Percentiles rank a stretch among this genome's conserved stretches.
These are phyloP conservation scores for Pneumocystis wakefieldiae DNA, from an alignment of 1,139 yeast species.

Conservation along the genomic window DNA sequence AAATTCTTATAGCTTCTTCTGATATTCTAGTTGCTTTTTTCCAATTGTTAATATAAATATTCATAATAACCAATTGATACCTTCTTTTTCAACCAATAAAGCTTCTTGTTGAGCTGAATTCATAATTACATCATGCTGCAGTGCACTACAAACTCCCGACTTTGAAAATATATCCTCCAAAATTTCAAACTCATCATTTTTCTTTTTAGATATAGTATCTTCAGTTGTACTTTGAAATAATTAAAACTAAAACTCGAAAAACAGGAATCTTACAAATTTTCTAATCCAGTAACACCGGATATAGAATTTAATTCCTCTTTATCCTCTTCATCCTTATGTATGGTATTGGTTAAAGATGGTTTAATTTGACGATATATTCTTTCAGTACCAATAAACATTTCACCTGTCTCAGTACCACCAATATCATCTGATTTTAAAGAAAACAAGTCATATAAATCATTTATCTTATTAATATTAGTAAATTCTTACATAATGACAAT, in stretches of 20 bases:
- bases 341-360: slow-evolving; percentile 14
- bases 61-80: slow-evolving; percentile 1
- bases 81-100: slow-evolving; percentile 49
- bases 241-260: background rate
- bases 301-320: slow-evolving; percentile 14
- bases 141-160: slow-evolving; percentile 59
- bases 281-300: slow-evolving; percentile 33
- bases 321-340: slow-evolving; percentile 17
- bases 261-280: slow-evolving; percentile 29
- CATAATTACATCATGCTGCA: slow-evolving; percentile 67
- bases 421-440: slow-evolving; percentile 61
- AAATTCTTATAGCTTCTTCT: slow-evolving; percentile 55
- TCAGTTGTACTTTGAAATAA: slow-evolving; percentile 5
- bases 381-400: slow-evolving; percentile 44
- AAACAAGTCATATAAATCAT: slow-evolving; percentile 80
- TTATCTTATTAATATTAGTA: slow-evolving; percentile 28
- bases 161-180: slow-evolving; percentile 62
- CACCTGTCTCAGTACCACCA: slow-evolving; percentile 50
- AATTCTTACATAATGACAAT: background rate
- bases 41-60: background rate
- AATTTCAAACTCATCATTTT: slow-evolving; percentile 42
- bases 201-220: slow-evolving; percentile 25
- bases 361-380: slow-evolving; percentile 21
- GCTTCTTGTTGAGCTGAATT: slow-evolving; percentile 40
- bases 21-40: slow-evolving; percentile 52